A percentile compares a stretch with the other conserved stretches of the same genome.
Evolutionary conservation across 208 protist species (phyloP).

Genomic region (Leishmania major): DNA sequence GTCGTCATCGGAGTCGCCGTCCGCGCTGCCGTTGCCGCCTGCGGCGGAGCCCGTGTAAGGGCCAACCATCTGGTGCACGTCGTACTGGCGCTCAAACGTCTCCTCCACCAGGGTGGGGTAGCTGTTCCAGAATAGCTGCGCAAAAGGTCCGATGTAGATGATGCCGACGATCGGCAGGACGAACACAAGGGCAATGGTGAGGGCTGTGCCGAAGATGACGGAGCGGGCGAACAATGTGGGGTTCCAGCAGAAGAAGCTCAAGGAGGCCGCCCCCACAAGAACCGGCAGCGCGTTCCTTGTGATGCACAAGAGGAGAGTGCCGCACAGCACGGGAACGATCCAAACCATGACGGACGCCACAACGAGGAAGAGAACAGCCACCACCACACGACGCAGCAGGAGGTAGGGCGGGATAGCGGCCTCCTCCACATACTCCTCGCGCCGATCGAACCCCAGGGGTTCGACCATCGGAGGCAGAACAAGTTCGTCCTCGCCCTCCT

Average conservation of each 20-base stretch:
- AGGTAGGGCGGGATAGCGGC: conserved; percentile 33
- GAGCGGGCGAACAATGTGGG: conserved; percentile 19
- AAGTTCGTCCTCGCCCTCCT: conserved; percentile 37
- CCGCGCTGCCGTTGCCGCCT: not conserved
- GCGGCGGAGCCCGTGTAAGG: not conserved
- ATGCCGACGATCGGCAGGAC: conserved; percentile 10
- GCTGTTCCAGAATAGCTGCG: conserved; percentile 9
- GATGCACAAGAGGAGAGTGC: conserved; percentile 30
- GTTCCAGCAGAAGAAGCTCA: conserved; percentile 55
- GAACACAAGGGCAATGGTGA: conserved; percentile 13
- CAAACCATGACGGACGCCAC: conserved; percentile 44
- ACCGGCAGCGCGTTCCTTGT: conserved; percentile 20
- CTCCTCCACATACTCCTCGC: conserved; percentile 42
- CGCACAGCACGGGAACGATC: conserved; percentile 39
- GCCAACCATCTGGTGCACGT: conserved; percentile 34
- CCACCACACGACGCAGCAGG: conserved; percentile 42
- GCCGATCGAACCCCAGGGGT: conserved; percentile 39
- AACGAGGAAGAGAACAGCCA: conserved; percentile 60
- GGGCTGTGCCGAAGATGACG: conserved; percentile 7
- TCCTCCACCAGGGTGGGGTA: conserved; percentile 24
- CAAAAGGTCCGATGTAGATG: conserved; percentile 10
- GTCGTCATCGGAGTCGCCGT: not conserved
- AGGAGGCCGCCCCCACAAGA: conserved; percentile 35
- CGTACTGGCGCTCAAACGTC: conserved; percentile 37
- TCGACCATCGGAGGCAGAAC: conserved; percentile 40